Conservation (phyloP, 257 asterid species). For the Echites panduratus region DNA sequence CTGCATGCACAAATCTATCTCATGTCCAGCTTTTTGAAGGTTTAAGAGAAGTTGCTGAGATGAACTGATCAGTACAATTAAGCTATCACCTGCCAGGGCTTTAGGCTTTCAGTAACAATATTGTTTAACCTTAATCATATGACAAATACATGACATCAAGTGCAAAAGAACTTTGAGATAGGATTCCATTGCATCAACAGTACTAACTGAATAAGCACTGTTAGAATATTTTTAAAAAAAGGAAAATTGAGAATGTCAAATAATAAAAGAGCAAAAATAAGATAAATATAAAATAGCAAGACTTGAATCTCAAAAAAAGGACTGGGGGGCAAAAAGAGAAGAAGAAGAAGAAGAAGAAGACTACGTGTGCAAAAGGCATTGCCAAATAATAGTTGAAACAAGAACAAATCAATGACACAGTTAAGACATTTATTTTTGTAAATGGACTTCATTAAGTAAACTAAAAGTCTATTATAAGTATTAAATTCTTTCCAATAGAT, state of each 20-base stretch:
- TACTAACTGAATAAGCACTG: not conserved
- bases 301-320: not conserved
- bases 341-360: not conserved
- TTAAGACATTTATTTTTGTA: no score
- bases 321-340: no score
- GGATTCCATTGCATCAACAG: not conserved
- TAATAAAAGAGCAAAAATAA: not conserved
- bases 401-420: not conserved
- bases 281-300: not conserved
- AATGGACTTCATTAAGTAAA: no score
- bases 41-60: not conserved
- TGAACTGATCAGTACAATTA: not conserved
- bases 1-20: not conserved
- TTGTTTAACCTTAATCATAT: not conserved
- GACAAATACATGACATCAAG: not conserved
- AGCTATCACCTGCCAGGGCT: not conserved
- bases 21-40: not conserved
- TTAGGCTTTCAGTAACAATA: not conserved
- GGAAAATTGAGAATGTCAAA: not conserved
- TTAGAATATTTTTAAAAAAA: not conserved
- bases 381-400: not conserved
- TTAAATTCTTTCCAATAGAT: not conserved
- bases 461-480: not conserved
- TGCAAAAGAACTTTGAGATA: not conserved
- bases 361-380: not conserved